A percentile compares a stretch with the other conserved stretches of the same genome.
phyloP scores from a whole-genome alignment of 164 flowering plant genomes.

The Annona squamosa region DNA sequence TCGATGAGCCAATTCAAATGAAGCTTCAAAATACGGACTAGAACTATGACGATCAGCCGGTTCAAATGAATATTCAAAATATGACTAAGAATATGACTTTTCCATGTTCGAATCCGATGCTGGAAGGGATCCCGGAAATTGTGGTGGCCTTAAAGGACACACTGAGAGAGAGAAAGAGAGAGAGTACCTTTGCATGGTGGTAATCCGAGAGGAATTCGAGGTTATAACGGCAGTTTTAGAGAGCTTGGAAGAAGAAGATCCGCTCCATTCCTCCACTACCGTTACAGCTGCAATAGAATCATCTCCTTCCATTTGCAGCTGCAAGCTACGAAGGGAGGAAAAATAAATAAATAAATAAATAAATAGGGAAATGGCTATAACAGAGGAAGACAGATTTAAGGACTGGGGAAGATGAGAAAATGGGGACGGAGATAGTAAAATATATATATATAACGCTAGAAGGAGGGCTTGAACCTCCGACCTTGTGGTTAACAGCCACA shows the following conservation, averaged over 20 bases:
- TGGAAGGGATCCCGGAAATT: neutral
- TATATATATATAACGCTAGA: slow-evolving; percentile 19
- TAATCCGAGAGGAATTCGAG: slow-evolving; percentile 33
- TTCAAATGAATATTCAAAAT: neutral
- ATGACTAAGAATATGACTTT: too few relatives aligned
- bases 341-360: too few relatives aligned
- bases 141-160: neutral
- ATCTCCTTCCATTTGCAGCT: slow-evolving; percentile 13
- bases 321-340: neutral
- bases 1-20: neutral
- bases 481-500: slow-evolving; percentile 99
- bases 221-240: slow-evolving; percentile 62
- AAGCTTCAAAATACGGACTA: neutral
- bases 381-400: too few relatives aligned
- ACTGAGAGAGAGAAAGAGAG: neutral
- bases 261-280: slow-evolving; percentile 73
- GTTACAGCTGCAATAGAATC: slow-evolving; percentile 3
- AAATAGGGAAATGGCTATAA: too few relatives aligned
- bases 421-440: too few relatives aligned
- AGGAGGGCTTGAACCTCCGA: slow-evolving; percentile 96
- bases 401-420: too few relatives aligned
- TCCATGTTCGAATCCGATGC: too few relatives aligned
- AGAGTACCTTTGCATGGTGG: slow-evolving; percentile 37
- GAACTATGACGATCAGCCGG: neutral
- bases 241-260: slow-evolving; percentile 65